Evolutionary conservation across 345 rosid genomes (phyloP).

Genomic region (Sapria himalayana): DNA sequence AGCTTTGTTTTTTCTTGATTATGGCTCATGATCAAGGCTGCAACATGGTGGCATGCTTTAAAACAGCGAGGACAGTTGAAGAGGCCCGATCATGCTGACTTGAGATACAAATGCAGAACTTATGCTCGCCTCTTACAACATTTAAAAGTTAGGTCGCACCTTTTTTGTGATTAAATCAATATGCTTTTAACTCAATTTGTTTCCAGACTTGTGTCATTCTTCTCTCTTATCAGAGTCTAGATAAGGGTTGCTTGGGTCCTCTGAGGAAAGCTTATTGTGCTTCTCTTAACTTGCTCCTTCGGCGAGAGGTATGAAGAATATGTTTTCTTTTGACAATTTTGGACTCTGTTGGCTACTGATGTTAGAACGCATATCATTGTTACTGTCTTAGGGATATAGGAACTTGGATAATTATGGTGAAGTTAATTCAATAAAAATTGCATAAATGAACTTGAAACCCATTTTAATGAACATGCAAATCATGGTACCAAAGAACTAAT

Average conservation of each 20-base stretch:
- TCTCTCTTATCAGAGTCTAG: conserved; percentile 50
- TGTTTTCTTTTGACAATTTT: conserved; percentile 4
- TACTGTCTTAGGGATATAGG: too few relatives aligned
- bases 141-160: conserved; percentile 40
- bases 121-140: conserved; percentile 98
- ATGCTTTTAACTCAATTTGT: conserved; percentile 1
- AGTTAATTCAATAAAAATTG: too few relatives aligned
- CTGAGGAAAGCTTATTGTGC: conserved; percentile 93
- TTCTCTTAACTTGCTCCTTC: conserved; percentile 93
- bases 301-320: conserved; percentile 63
- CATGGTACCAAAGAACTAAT: too few relatives aligned
- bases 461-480: too few relatives aligned
- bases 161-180: background rate
- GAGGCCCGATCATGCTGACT: conserved; percentile 98
- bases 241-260: conserved; percentile 67
- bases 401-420: too few relatives aligned
- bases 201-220: conserved; percentile 6
- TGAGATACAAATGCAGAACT: conserved; percentile 95
- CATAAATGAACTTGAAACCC: too few relatives aligned
- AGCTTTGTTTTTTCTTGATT: conserved; percentile 3
- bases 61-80: conserved; percentile 93
- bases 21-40: conserved; percentile 2
- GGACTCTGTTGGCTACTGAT: conserved; percentile 1
- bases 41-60: conserved; percentile 9
- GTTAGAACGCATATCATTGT: too few relatives aligned